Conservation (phyloP, 2,329 filamentous ascomycete genomes). For the Elsinoe necatrix region DNA sequence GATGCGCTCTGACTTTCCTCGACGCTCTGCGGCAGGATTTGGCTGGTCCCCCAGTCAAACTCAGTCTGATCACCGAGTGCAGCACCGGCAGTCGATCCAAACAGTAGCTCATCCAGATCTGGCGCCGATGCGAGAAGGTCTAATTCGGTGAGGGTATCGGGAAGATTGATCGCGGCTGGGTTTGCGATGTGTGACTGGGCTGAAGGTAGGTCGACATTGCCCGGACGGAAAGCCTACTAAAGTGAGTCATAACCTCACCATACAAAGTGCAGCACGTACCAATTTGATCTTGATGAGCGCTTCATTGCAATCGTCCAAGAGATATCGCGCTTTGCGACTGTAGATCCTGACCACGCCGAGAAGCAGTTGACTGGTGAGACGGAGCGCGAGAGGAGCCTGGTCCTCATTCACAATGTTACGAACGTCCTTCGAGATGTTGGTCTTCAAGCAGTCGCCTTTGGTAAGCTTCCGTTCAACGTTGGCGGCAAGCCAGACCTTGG, state of each 20-base stretch:
- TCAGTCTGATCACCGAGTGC: constrained; percentile 32
- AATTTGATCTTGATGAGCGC: constrained; percentile 97
- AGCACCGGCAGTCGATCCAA: constrained; percentile 25
- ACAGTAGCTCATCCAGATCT: constrained; percentile 73
- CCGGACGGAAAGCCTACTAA: constrained; percentile 78
- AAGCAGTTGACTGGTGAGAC: constrained; percentile 85
- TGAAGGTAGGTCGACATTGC: constrained; percentile 89
- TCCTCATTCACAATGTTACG: constrained; percentile 88
- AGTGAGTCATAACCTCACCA: constrained; percentile 1
- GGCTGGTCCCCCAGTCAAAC: constrained; percentile 57
- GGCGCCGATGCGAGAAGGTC: constrained; percentile 72
- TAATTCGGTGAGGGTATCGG: constrained; percentile 86
- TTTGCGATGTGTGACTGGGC: constrained; percentile 68
- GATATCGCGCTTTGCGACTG: constrained; percentile 89
- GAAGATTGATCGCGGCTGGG: constrained; percentile 77
- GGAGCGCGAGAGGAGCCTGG: constrained; percentile 89
- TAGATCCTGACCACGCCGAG: constrained; percentile 97
- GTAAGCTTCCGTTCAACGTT: constrained; percentile 98
- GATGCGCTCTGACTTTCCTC: constrained; percentile 38
- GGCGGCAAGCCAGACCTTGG: constrained; percentile 95
- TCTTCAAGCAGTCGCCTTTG: constrained; percentile 90
- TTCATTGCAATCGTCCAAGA: constrained; percentile 96
- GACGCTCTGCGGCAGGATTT: constrained; percentile 65
- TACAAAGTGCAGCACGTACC: constrained; percentile 46
- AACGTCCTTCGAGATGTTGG: constrained; percentile 89